Evolutionary conservation across 345 rosid species (phyloP), one percentile per base, ranked within the genome.

Genomic region (Gossypium raimondii): DNA sequence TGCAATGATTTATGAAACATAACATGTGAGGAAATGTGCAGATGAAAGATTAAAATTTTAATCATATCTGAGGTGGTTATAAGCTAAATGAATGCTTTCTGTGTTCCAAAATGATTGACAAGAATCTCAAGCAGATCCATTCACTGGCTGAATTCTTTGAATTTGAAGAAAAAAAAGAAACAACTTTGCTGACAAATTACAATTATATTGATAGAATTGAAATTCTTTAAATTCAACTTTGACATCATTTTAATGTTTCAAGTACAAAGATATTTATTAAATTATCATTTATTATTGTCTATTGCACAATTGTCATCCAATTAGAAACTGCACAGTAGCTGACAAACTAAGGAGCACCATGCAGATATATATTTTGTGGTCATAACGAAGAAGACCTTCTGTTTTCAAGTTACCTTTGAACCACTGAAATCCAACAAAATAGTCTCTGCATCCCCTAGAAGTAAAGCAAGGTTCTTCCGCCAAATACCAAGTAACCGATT

Each of bases 371-470:
- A 79, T 65, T 73, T 51, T 52, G 71, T 69, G 55, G 63, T 11
- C 51, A 67, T 10, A 22, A 59, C 18, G 53, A 65, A 59, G 77
- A 72, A 51, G 77, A 72, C 76, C 65, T 76, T 73, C 76, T 69
- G 69, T 76, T 79, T 81, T 82, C 85, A 58, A n/a, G 27, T 48
- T 79, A 65, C 78, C 72, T 59, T 74, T 63, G 73, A 83, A 73
- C 76, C 73, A 68, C 52, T 55, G 53, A 71, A 57, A 9, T 34
- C 48, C 6, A 43, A 67, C 74, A 74, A 44, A 27, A 52, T 74
- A 80, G 60, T 81, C 78, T 63, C 62, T 16, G 2, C 18, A 38
- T 20, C 60, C 65, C 76, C 73, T 24, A 62, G 60, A 71, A 52
- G 60, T 67, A 22, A 55, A 58, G 18, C 51, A 29, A 78, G 73